Percentiles rank a stretch among this genome's conserved stretches.
phyloP scores from a whole-genome alignment of 2,329 filamentous ascomycete genomes.

The Colletotrichum karsti region DNA sequence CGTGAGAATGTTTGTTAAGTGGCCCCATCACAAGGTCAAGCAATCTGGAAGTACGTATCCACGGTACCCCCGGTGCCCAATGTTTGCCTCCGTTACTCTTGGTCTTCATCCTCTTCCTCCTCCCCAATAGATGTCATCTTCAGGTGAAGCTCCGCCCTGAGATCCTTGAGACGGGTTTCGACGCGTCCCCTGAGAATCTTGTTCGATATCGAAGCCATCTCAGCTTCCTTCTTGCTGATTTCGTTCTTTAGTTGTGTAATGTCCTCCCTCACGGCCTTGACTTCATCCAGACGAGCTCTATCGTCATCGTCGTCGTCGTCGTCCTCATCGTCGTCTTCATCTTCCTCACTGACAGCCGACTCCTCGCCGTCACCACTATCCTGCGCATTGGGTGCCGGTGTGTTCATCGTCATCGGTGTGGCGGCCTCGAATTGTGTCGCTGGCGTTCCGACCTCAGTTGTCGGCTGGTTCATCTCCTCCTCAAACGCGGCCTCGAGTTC shows the following conservation, averaged over 20 bases:
- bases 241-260: slow-evolving; percentile 62
- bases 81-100: background rate
- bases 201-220: slow-evolving; percentile 53
- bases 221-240: slow-evolving; percentile 53
- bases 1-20: background rate
- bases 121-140: slow-evolving; percentile 53
- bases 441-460: slow-evolving; percentile 49
- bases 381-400: slow-evolving; percentile 52
- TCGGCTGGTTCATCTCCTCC: slow-evolving; percentile 49
- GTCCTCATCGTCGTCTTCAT: slow-evolving; percentile 61
- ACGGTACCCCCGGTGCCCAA: background rate
- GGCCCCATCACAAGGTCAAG: background rate
- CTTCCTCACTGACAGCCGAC: slow-evolving; percentile 53
- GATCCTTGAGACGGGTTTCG: slow-evolving; percentile 57
- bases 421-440: slow-evolving; percentile 51
- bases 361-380: slow-evolving; percentile 56
- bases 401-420: slow-evolving; percentile 55
- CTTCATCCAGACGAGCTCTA: slow-evolving; percentile 56
- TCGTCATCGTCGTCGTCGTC: slow-evolving; percentile 64
- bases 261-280: slow-evolving; percentile 64
- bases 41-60: background rate
- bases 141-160: slow-evolving; percentile 53
- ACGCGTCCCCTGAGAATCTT: slow-evolving; percentile 60
- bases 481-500: slow-evolving; percentile 64
- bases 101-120: slow-evolving; percentile 31